Evolutionary conservation across 257 asterid genomes (phyloP).

Genomic region (Ophiorrhiza pumila): DNA sequence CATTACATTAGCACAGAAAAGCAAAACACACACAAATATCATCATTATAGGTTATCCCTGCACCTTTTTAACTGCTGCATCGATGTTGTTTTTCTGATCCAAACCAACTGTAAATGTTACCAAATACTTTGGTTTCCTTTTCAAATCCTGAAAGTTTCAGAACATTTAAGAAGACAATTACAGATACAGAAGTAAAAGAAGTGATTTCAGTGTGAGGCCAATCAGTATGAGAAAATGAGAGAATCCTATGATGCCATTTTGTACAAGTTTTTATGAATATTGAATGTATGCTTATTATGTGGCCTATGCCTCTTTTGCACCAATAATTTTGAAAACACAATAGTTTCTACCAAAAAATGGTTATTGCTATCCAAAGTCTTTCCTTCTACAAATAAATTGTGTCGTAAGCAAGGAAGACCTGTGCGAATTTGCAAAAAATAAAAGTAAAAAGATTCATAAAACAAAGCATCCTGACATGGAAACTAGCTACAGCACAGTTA

Average conservation of each 20-base stretch:
- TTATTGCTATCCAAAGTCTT: background rate
- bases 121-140: conserved; percentile 81
- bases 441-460: background rate
- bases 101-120: conserved; percentile 93
- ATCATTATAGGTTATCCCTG: conserved; percentile 7
- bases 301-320: background rate
- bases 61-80: conserved; percentile 92
- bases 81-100: conserved; percentile 66
- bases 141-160: conserved; percentile 74
- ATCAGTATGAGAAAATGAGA: background rate
- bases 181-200: background rate
- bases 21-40: background rate
- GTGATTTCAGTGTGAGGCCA: background rate
- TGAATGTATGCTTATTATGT: background rate
- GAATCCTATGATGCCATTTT: background rate
- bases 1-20: background rate
- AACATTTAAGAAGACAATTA: background rate
- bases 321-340: background rate
- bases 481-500: background rate
- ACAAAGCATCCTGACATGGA: background rate
- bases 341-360: background rate
- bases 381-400: background rate
- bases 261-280: background rate
- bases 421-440: background rate
- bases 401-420: background rate